Evolutionary conservation across 140 eudicot genomes (phyloP), one percentile per base, ranked within the genome.

Genomic region (Ambrosia hybrid): DNA sequence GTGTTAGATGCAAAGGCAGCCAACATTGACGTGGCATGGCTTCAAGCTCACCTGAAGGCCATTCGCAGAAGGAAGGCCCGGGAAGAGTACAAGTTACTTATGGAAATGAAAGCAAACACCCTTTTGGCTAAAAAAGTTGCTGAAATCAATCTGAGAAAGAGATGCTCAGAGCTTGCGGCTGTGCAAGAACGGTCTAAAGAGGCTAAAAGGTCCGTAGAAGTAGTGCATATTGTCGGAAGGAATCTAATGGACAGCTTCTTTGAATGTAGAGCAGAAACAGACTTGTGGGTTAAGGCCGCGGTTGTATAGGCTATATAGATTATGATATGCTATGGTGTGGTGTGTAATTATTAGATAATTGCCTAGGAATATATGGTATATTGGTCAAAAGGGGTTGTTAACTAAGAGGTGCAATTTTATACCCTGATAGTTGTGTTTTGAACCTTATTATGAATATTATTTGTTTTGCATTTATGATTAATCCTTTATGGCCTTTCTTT

Each of bases 151-250:
- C 17, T 80, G 57, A 61, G 51, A 37, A 63, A 74, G 62, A 82
- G 72, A 43, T 11, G 41, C 33, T 71, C 13, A 16, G 78, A 74
- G 78, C 53, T 81, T 2, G 16, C 39, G 38, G 75, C 16, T 17
- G 87, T 79, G 1, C 70, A 57, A 12, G n/a, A 64, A 38, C 49
- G 53, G 51, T 46, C 74, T 8, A 11, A 60, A 11, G 58, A 85
- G 65, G 78, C 77, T 0, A 79, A 74, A 26, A 80, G 63, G 61
- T 80, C 77, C 2, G 51, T 62, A 53, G 67, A 53, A 53, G 92
- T 80, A 33, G 15, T 83, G 48, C 57, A 69, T 4, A 58, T 73
- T 38, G 80, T 81, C 0, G 58, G 39, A 7, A 41, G 36, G 46
- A 83, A 71, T 45, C 57, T 84, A 1, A 33, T 66, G 6, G 51